Conservation (phyloP, 1,139 yeast genomes). For the Sugiyamaella xylanicola region DNA sequence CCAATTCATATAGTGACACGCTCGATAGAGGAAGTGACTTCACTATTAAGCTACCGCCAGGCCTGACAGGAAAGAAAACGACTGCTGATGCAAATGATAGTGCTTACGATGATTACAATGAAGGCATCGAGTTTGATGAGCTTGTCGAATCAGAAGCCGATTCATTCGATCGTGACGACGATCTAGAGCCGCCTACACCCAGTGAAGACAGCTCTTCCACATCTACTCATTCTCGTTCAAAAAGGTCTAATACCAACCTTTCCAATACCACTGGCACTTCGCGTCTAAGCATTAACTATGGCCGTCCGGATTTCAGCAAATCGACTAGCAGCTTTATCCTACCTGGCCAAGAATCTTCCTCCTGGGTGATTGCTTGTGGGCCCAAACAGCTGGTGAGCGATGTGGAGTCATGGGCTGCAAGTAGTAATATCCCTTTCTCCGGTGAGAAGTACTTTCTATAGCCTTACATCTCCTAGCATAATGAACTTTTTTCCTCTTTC, state of each 20-base stretch:
- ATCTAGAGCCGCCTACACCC: constrained; percentile 18
- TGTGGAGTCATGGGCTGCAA: constrained; percentile 49
- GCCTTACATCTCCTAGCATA: background rate
- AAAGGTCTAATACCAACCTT: constrained; percentile 14
- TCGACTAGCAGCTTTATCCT: constrained; percentile 27
- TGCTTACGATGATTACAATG: constrained; percentile 24
- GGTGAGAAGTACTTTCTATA: constrained; percentile 46
- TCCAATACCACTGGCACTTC: constrained; percentile 28
- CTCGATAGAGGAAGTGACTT: constrained; percentile 13
- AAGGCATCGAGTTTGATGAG: constrained; percentile 35
- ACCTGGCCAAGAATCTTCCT: constrained; percentile 37
- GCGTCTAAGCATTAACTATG: constrained; percentile 31
- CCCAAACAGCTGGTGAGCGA: constrained; percentile 56
- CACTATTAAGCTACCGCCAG: background rate
- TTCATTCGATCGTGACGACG: constrained; percentile 18
- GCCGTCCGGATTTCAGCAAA: constrained; percentile 37
- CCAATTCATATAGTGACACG: constrained; percentile 20
- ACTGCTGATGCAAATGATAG: background rate
- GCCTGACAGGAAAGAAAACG: background rate
- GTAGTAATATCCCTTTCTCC: constrained; percentile 45
- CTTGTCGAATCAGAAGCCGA: constrained; percentile 25
- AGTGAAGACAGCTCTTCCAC: background rate
- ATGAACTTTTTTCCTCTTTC: too few species aligned
- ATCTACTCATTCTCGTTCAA: background rate
- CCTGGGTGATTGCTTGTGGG: constrained; percentile 75